These are phyloP conservation scores for Malus hybrid DNA, from an alignment of 331 rosid species.

Conservation along the genomic window DNA sequence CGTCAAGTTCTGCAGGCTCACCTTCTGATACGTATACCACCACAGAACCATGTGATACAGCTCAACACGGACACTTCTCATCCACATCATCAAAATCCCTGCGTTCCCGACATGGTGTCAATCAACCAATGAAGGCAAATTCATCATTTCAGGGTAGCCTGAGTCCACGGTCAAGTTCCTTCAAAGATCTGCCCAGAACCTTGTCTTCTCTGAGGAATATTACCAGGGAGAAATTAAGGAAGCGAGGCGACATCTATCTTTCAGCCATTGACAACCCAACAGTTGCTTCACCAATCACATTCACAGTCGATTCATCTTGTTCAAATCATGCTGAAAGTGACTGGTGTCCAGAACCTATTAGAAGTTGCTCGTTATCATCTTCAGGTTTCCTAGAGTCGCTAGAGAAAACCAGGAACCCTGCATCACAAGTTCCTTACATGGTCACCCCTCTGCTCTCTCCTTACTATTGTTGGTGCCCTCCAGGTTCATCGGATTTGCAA, in stretches of 20 bases:
- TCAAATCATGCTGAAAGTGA: constrained; percentile 27
- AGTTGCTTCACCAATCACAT: constrained; percentile 23
- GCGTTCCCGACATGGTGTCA: constrained; percentile 54
- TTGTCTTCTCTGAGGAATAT: constrained; percentile 53
- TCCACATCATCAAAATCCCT: constrained; percentile 45
- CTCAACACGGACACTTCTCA: constrained; percentile 33
- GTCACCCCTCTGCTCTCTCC: constrained; percentile 70
- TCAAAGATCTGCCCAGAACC: constrained; percentile 74
- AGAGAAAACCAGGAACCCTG: constrained; percentile 36
- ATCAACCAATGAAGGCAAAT: constrained; percentile 56
- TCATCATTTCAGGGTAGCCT: constrained; percentile 65
- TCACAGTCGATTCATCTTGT: constrained; percentile 20
- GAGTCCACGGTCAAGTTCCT: constrained; percentile 85
- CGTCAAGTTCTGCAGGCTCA: constrained; percentile 26
- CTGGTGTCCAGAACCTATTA: constrained; percentile 27
- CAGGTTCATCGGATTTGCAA: constrained; percentile 45
- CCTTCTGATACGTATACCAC: constrained; percentile 16
- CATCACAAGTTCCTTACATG: constrained; percentile 35
- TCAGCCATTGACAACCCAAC: constrained; percentile 35
- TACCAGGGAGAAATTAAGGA: constrained; percentile 66
- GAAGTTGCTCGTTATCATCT: constrained; percentile 28
- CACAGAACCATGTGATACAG: constrained; percentile 16
- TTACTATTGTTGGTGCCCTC: constrained; percentile 92
- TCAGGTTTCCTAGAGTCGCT: constrained; percentile 53
- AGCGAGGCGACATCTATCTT: constrained; percentile 50